These are phyloP conservation scores for Termitomyces sp. DNA, from an alignment of 768 basidiomycete species.

Conservation along the genomic window DNA sequence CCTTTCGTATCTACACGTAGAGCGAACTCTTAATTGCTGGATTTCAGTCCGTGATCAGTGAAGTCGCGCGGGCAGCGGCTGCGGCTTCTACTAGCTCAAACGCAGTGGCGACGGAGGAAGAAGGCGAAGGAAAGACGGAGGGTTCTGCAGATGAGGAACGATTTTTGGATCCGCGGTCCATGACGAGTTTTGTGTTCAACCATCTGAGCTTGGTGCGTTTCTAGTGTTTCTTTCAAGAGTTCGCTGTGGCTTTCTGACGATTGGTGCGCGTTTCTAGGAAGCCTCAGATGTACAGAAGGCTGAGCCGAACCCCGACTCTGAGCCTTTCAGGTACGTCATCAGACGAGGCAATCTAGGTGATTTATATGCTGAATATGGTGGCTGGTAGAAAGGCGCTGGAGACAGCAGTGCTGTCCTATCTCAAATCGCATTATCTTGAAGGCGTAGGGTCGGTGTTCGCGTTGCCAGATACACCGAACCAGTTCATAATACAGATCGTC, in stretches of 20 bases:
- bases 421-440: conserved; percentile 78
- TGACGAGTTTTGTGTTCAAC: conserved; percentile 79
- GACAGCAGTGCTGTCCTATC: conserved; percentile 61
- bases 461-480: conserved; percentile 37
- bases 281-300: conserved; percentile 68
- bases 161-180: conserved; percentile 82
- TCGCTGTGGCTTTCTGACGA: conserved; percentile 1
- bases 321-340: conserved; percentile 68
- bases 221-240: background rate
- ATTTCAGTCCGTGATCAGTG: conserved; percentile 77
- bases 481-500: conserved; percentile 79
- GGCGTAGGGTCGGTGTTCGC: conserved; percentile 78
- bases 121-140: background rate
- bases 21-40: conserved; percentile 6
- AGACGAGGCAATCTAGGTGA: background rate
- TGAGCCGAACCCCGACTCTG: conserved; percentile 62
- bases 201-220: conserved; percentile 75
- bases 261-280: conserved; percentile 48
- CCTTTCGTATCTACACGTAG: background rate
- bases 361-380: background rate
- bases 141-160: conserved; percentile 55
- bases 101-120: background rate
- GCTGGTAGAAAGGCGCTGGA: conserved; percentile 65
- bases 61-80: conserved; percentile 53
- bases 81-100: conserved; percentile 5